Conservation (phyloP, 179 eudicot species). For the Silene coronaria region DNA sequence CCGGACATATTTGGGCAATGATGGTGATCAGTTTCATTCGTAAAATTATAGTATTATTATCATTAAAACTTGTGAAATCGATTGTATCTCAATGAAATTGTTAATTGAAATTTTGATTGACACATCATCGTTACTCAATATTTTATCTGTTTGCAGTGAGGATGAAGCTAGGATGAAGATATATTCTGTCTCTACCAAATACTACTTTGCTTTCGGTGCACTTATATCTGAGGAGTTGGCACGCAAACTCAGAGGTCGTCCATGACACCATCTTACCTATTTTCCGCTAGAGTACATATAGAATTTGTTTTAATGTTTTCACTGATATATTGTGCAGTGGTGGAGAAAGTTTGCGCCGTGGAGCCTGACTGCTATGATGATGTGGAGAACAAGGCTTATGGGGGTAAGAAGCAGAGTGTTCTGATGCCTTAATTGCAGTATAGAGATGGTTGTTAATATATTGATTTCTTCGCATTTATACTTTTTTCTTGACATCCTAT, state of each 20-base stretch:
- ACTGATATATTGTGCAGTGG: constrained; percentile 33
- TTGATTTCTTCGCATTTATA: too few species aligned
- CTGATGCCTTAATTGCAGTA: too few species aligned
- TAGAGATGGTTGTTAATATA: too few species aligned
- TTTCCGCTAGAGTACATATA: neutral
- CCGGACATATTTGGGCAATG: too few species aligned
- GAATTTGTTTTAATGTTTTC: neutral
- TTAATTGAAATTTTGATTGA: too few species aligned
- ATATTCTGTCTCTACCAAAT: constrained; percentile 81
- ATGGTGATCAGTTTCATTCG: too few species aligned
- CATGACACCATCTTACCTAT: neutral
- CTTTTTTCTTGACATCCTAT: too few species aligned
- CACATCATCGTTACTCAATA: too few species aligned
- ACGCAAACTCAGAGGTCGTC: constrained; percentile 64
- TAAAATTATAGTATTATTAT: too few species aligned
- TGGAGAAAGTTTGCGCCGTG: constrained; percentile 55
- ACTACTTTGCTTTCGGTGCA: constrained; percentile 91
- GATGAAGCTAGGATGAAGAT: constrained; percentile 95
- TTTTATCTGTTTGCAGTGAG: constrained; percentile 61
- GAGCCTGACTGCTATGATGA: constrained; percentile 97
- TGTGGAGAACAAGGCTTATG: constrained; percentile 84
- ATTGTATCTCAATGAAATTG: too few species aligned
- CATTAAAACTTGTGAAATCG: too few species aligned
- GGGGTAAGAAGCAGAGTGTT: constrained; percentile 44
- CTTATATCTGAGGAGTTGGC: constrained; percentile 76